A percentile compares a stretch with the other conserved stretches of the same genome.
phyloP scores from a whole-genome alignment of 768 basidiomycete genomes.

The Cytidiella melzeri region DNA sequence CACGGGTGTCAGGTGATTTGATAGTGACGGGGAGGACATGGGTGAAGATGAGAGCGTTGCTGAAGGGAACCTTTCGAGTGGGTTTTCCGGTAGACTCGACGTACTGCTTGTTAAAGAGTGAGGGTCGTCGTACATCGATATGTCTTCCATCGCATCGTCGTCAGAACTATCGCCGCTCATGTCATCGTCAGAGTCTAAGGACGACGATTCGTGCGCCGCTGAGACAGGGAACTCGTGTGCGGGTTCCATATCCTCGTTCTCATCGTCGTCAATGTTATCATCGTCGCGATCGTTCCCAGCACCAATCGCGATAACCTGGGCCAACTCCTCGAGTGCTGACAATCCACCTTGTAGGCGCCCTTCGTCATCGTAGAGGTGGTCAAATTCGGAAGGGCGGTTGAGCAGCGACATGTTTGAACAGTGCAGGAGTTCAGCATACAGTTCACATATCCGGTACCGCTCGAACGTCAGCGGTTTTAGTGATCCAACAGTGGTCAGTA shows the following conservation, averaged over 20 bases:
- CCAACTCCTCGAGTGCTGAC: conserved; percentile 77
- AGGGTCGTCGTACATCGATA: conserved; percentile 67
- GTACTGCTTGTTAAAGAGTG: conserved; percentile 7
- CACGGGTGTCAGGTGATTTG: conserved; percentile 2
- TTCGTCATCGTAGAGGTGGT: conserved; percentile 69
- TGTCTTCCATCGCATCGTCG: conserved; percentile 79
- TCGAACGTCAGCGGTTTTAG: conserved; percentile 86
- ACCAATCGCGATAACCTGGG: conserved; percentile 71
- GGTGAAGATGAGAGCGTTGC: conserved; percentile 16
- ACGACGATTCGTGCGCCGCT: conserved; percentile 42
- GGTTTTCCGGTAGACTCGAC: conserved; percentile 11
- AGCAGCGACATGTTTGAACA: conserved; percentile 97
- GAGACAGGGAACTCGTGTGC: conserved; percentile 66
- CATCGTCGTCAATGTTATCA: conserved; percentile 53
- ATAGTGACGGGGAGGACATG: conserved; percentile 17
- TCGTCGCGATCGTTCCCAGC: conserved; percentile 47
- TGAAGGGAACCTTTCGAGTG: conserved; percentile 12
- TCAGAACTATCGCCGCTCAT: conserved; percentile 73
- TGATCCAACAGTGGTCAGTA: conserved; percentile 68
- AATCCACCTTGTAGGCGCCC: conserved; percentile 88
- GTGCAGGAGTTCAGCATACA: conserved; percentile 94
- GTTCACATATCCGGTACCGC: conserved; percentile 91
- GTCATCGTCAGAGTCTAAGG: conserved; percentile 69
- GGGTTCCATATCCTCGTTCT: conserved; percentile 57
- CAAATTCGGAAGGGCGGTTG: conserved; percentile 69